Percentiles rank a stretch among this genome's conserved stretches.
phyloP scores from a whole-genome alignment of 805 yeast genomes.

The Candida glaebosa region DNA sequence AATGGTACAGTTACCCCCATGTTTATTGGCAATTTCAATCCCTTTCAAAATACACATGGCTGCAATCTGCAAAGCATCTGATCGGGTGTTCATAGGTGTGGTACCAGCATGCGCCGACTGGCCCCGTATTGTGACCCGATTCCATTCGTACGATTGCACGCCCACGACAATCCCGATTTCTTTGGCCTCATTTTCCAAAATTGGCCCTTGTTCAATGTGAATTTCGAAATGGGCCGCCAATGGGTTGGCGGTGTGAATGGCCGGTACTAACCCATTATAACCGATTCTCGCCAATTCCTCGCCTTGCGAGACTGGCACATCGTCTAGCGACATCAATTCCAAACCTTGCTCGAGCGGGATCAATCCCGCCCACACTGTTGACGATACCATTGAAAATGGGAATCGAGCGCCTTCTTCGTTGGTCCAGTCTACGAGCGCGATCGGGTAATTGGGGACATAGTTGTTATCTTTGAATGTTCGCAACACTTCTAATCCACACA shows the following conservation, averaged over 20 bases:
- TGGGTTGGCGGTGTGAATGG: conserved; percentile 49
- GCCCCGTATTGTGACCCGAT: conserved; percentile 53
- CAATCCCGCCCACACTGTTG: conserved; percentile 64
- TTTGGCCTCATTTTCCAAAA: conserved; percentile 52
- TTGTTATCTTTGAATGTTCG: conserved; percentile 60
- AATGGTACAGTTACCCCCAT: conserved; percentile 54
- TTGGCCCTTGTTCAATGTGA: conserved; percentile 77
- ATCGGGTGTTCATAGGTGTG: conserved; percentile 59
- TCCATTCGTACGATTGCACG: conserved; percentile 67
- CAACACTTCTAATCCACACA: conserved; percentile 63
- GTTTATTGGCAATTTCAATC: conserved; percentile 49
- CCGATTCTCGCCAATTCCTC: conserved; percentile 61
- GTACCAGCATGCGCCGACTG: conserved; percentile 73
- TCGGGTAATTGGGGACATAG: conserved; percentile 60
- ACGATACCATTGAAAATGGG: conserved; percentile 65
- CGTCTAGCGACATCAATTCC: conserved; percentile 51
- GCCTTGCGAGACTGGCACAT: conserved; percentile 43
- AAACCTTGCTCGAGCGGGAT: conserved; percentile 47
- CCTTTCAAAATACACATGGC: conserved; percentile 55
- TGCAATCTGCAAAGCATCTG: conserved; percentile 60
- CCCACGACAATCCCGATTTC: conserved; percentile 65
- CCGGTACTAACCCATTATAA: conserved; percentile 51
- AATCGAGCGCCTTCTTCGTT: conserved; percentile 80
- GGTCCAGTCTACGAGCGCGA: conserved; percentile 66
- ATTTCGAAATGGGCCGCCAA: conserved; percentile 69